Conservation (phyloP, 768 basidiomycete species). For the Cystobasidiopsis lactophilus region DNA sequence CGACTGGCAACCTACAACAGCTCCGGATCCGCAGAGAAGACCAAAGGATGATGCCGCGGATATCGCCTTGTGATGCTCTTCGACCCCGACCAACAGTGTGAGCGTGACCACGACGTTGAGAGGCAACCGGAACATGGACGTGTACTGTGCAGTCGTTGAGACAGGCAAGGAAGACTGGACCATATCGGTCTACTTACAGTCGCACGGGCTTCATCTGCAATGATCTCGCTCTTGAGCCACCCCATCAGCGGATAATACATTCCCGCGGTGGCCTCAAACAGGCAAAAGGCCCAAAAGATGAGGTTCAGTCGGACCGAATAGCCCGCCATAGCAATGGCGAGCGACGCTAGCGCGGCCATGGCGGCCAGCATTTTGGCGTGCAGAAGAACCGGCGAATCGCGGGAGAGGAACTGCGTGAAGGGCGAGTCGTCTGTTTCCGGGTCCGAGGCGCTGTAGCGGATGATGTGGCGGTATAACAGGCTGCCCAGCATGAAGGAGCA, state of each 20-base stretch:
- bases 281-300: constrained; percentile 12
- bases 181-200: background rate
- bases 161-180: no score
- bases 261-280: constrained; percentile 10
- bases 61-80: no score
- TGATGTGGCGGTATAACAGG: constrained; percentile 9
- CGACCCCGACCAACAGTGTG: constrained; percentile 7
- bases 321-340: constrained; percentile 3
- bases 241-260: constrained; percentile 12
- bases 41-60: no score
- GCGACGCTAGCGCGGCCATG: background rate
- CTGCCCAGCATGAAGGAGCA: constrained; percentile 35
- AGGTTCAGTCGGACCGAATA: background rate
- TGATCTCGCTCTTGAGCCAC: constrained; percentile 5
- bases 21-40: no score
- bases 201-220: constrained; percentile 9
- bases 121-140: constrained; percentile 9
- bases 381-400: background rate
- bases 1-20: background rate
- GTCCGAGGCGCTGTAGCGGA: background rate
- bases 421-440: background rate
- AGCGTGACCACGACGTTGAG: constrained; percentile 11
- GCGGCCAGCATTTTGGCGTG: constrained; percentile 5
- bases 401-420: background rate
- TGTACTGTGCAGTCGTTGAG: constrained; percentile 2